A percentile compares a stretch with the other conserved stretches of the same genome.
phyloP scores from a whole-genome alignment of 2,329 filamentous ascomycete genomes.

The Ceratocystis papillata region DNA sequence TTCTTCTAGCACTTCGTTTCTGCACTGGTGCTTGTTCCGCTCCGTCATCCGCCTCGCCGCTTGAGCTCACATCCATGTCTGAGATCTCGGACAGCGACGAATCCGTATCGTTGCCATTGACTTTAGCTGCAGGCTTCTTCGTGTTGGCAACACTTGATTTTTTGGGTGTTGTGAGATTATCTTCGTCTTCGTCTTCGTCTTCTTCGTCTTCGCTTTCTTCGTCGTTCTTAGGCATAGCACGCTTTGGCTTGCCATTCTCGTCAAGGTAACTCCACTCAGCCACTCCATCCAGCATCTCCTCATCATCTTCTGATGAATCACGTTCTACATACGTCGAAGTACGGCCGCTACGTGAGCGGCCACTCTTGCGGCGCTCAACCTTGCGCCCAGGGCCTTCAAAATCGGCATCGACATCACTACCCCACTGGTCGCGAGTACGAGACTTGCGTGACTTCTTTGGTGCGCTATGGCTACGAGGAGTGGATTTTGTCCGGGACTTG shows the following conservation, averaged over 20 bases:
- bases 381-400: neutral
- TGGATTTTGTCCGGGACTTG: constrained; percentile 30
- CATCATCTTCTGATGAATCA: constrained; percentile 47
- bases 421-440: constrained; percentile 21
- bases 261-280: constrained; percentile 47
- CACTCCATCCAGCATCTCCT: constrained; percentile 52
- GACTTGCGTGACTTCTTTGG: constrained; percentile 20
- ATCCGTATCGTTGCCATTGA: constrained; percentile 17
- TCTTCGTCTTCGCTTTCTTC: constrained; percentile 24
- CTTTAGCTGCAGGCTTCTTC: constrained; percentile 1
- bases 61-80: constrained; percentile 20
- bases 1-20: constrained; percentile 12
- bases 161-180: constrained; percentile 2
- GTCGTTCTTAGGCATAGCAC: constrained; percentile 19
- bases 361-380: constrained; percentile 46
- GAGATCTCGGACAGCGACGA: constrained; percentile 24
- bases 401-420: constrained; percentile 22
- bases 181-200: constrained; percentile 26
- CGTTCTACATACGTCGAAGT: constrained; percentile 44
- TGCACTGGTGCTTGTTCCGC: neutral
- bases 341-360: constrained; percentile 36
- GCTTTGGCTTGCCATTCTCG: constrained; percentile 27
- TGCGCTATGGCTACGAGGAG: neutral
- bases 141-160: neutral
- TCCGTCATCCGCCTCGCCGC: constrained; percentile 8